Percentiles rank a stretch among this genome's conserved stretches.
These are phyloP conservation scores for Coniosporium tulheliwenetii DNA, from an alignment of 2,329 filamentous ascomycete genomes.

Conservation along the genomic window DNA sequence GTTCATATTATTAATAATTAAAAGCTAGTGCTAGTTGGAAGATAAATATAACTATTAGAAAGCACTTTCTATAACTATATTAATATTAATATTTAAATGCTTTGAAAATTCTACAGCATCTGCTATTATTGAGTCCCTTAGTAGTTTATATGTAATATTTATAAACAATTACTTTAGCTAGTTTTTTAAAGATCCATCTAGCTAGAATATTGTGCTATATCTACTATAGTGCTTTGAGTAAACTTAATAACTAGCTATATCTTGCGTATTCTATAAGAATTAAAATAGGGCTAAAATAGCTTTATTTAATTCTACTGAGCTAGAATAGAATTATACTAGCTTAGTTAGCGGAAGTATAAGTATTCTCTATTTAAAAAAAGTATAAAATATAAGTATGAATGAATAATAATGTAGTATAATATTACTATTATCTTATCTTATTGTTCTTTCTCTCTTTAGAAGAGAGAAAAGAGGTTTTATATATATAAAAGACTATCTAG, in stretches of 20 bases:
- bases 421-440: no score
- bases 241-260: constrained; percentile 12
- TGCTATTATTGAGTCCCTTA: constrained; percentile 7
- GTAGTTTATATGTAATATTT: constrained; percentile 8
- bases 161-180: constrained; percentile 14
- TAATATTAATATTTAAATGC: constrained; percentile 6
- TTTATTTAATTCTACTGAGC: no score
- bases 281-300: no score
- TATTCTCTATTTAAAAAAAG: no score
- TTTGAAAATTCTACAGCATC: constrained; percentile 3
- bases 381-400: no score
- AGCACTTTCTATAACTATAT: constrained; percentile 9
- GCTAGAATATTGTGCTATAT: constrained; percentile 17
- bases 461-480: no score
- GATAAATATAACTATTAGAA: constrained; percentile 11
- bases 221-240: constrained; percentile 7
- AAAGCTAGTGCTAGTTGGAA: constrained; percentile 15
- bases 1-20: constrained; percentile 21
- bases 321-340: no score
- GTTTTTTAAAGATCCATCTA: constrained; percentile 16
- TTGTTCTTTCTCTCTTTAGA: no score
- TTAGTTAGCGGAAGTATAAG: no score
- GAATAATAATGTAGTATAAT: no score
- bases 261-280: constrained; percentile 3
- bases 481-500: no score